Evolutionary conservation across 2,329 filamentous ascomycete species (phyloP).

Genomic region (Lecanicillium sp.): DNA sequence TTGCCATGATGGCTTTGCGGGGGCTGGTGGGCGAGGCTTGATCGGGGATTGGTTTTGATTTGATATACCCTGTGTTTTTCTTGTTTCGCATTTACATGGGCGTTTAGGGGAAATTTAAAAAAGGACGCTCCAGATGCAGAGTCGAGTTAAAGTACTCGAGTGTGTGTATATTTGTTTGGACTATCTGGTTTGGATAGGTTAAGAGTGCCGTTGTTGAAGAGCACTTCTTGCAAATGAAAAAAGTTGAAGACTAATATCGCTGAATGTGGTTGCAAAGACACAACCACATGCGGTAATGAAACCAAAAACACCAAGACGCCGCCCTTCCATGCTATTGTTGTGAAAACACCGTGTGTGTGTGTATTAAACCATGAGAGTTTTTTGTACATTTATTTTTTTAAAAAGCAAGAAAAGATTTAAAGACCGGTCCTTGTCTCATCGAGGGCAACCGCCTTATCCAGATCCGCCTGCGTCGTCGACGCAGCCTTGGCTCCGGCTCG

Average conservation of each 20-base stretch:
- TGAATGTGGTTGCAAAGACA: too few relatives aligned
- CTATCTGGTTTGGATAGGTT: neutral
- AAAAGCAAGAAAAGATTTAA: slow-evolving; percentile 1
- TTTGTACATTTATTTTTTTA: neutral
- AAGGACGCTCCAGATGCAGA: too few relatives aligned
- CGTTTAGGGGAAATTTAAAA: too few relatives aligned
- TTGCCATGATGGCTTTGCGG: slow-evolving; percentile 64
- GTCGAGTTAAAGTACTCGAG: too few relatives aligned
- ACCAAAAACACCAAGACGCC: neutral
- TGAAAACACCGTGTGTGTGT: too few relatives aligned
- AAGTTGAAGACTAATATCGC: too few relatives aligned
- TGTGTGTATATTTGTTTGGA: slow-evolving; percentile 1
- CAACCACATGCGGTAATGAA: neutral
- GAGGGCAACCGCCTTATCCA: slow-evolving; percentile 32
- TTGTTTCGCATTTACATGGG: too few relatives aligned
- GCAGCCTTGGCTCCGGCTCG: slow-evolving; percentile 42
- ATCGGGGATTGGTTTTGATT: neutral
- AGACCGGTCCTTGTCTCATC: slow-evolving; percentile 17
- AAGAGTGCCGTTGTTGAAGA: slow-evolving; percentile 10
- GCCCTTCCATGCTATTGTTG: too few relatives aligned
- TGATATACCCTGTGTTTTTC: too few relatives aligned
- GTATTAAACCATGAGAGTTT: neutral
- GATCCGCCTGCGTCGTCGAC: slow-evolving; percentile 20
- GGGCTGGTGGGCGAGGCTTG: slow-evolving; percentile 38
- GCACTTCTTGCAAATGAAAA: slow-evolving; percentile 1